Conservation (phyloP, 169 alveolate species). For the Plasmodium malariae region DNA sequence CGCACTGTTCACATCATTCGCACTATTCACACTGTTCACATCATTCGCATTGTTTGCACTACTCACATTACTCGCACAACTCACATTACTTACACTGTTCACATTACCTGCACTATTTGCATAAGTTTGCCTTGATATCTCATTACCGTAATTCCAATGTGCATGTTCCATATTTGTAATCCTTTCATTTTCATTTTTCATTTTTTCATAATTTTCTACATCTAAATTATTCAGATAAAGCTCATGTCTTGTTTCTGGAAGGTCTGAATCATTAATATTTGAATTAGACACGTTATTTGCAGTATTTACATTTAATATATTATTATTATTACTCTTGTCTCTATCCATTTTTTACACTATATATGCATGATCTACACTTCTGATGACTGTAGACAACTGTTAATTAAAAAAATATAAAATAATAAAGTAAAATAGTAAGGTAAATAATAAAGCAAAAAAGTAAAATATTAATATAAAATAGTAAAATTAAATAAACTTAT, state of each 20-base stretch:
- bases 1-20: background rate
- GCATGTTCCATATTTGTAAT: slow-evolving; percentile 22
- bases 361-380: background rate
- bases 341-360: slow-evolving; percentile 31
- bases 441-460: too few species aligned
- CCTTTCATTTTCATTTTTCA: slow-evolving; percentile 24
- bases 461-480: too few species aligned
- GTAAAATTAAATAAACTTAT: background rate
- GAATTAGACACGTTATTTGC: slow-evolving; percentile 3
- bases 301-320: background rate
- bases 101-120: slow-evolving; percentile 7
- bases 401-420: slow-evolving; percentile 4
- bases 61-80: background rate
- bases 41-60: background rate
- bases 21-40: background rate
- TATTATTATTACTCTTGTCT: slow-evolving; percentile 32
- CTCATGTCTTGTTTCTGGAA: slow-evolving; percentile 21
- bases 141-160: slow-evolving; percentile 28
- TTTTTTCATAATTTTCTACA: slow-evolving; percentile 19
- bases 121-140: slow-evolving; percentile 21
- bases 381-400: background rate
- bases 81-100: background rate
- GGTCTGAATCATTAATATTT: slow-evolving; percentile 15
- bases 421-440: slow-evolving; percentile 2
- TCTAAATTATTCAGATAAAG: slow-evolving; percentile 13